Evolutionary conservation across 768 basidiomycete species (phyloP).

Genomic region (Strobilomyces confusus): DNA sequence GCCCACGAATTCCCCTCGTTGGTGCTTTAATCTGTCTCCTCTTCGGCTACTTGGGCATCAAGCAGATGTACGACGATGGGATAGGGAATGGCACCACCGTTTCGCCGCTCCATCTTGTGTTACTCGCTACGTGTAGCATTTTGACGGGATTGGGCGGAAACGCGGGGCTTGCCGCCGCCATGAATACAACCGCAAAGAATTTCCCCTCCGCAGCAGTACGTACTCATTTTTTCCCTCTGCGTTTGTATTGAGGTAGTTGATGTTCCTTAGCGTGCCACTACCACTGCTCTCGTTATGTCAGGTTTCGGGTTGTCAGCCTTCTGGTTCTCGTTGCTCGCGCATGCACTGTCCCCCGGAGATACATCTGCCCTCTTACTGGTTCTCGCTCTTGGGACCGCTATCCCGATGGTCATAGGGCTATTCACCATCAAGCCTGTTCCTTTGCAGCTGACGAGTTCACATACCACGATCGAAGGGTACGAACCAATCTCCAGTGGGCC

Average conservation of each 20-base stretch:
- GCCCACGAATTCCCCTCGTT: conserved; percentile 67
- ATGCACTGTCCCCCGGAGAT: conserved; percentile 68
- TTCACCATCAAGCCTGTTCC: conserved; percentile 72
- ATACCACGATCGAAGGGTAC: conserved; percentile 11
- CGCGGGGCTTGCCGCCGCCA: conserved; percentile 60
- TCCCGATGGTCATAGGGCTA: conserved; percentile 77
- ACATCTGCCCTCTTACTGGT: conserved; percentile 74
- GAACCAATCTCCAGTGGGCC: conserved; percentile 17
- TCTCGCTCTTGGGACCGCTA: conserved; percentile 71
- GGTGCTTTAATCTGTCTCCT: conserved; percentile 58
- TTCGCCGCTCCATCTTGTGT: conserved; percentile 39
- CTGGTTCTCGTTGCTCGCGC: conserved; percentile 76
- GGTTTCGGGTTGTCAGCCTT: conserved; percentile 92
- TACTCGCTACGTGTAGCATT: conserved; percentile 61
- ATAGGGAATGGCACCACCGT: conserved; percentile 36
- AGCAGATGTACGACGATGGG: conserved; percentile 59
- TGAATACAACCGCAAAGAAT: conserved; percentile 81
- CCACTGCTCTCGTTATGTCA: conserved; percentile 75
- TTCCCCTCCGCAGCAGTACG: conserved; percentile 70
- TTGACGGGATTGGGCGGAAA: conserved; percentile 78
- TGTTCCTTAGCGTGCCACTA: conserved; percentile 57
- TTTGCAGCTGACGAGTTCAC: conserved; percentile 36
- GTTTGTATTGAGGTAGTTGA: neutral
- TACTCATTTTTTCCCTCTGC: neutral
- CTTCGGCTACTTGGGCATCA: conserved; percentile 72